Percentiles rank a stretch among this genome's conserved stretches.
phyloP scores from a whole-genome alignment of 352 stramenopile species.

The Phytophthora rubi region DNA sequence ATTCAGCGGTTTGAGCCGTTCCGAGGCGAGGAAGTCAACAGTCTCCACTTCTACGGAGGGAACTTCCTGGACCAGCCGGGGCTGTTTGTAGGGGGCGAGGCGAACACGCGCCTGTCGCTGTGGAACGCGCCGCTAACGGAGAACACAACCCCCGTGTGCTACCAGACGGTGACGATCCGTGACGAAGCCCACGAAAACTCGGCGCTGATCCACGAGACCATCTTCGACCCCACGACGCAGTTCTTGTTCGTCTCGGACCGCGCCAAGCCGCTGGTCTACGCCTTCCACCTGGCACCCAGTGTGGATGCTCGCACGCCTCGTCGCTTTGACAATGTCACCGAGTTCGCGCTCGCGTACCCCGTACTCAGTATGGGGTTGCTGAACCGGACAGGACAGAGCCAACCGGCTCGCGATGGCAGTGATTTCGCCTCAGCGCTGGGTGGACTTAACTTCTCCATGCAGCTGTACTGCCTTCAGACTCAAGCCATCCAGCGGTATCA shows the following conservation, averaged over 20 bases:
- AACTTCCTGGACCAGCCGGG: slow-evolving; percentile 52
- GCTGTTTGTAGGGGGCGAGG: slow-evolving; percentile 70
- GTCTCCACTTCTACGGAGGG: slow-evolving; percentile 70
- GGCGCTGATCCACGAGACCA: slow-evolving; percentile 57
- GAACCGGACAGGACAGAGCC: slow-evolving; percentile 47
- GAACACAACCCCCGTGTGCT: slow-evolving; percentile 56
- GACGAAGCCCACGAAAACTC: slow-evolving; percentile 37
- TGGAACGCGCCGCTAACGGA: slow-evolving; percentile 63
- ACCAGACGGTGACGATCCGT: slow-evolving; percentile 68
- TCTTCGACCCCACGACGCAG: slow-evolving; percentile 74
- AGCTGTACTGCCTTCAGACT: slow-evolving; percentile 83
- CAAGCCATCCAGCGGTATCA: slow-evolving; percentile 88
- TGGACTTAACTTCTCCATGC: slow-evolving; percentile 69
- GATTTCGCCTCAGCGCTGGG: slow-evolving; percentile 29
- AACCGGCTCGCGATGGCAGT: slow-evolving; percentile 43
- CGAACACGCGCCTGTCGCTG: slow-evolving; percentile 59
- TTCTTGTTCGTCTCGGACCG: slow-evolving; percentile 86
- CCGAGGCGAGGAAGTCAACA: slow-evolving; percentile 69
- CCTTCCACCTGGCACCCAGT: slow-evolving; percentile 63
- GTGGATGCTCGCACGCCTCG: slow-evolving; percentile 44
- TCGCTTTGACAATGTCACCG: slow-evolving; percentile 81
- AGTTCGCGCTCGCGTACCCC: slow-evolving; percentile 81
- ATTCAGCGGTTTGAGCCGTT: slow-evolving; percentile 85
- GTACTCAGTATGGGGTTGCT: slow-evolving; percentile 79
- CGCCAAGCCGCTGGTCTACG: slow-evolving; percentile 62